Conservation (phyloP, 352 stramenopile species). For the Globisporangium megalacanthum region DNA sequence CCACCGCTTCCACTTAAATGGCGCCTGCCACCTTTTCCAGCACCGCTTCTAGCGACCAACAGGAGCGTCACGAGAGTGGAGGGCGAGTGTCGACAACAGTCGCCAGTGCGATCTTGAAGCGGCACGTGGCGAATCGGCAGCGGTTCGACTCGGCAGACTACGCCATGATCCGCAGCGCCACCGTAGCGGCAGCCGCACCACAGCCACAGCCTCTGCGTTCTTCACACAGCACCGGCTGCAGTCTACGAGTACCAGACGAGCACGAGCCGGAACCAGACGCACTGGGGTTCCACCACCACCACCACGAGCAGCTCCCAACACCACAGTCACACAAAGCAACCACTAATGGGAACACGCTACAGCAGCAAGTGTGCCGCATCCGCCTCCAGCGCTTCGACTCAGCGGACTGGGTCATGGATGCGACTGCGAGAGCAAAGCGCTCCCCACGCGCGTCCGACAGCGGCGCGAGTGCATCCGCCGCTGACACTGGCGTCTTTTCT, state of each 20-base stretch:
- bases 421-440: neutral
- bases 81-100: slow-evolving; percentile 16
- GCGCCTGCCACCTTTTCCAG: neutral
- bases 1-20: too few relatives aligned
- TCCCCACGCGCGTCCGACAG: slow-evolving; percentile 4
- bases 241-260: neutral
- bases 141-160: slow-evolving; percentile 77
- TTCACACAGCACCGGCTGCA: neutral
- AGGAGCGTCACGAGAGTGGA: neutral
- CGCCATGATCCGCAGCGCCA: slow-evolving; percentile 30
- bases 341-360: slow-evolving; percentile 9
- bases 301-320: neutral
- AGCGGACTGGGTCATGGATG: slow-evolving; percentile 58
- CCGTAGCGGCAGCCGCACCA: neutral
- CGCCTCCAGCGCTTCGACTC: slow-evolving; percentile 71
- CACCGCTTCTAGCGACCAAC: neutral
- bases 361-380: slow-evolving; percentile 44
- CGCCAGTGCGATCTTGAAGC: slow-evolving; percentile 45
- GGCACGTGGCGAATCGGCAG: slow-evolving; percentile 44
- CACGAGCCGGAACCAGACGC: slow-evolving; percentile 13
- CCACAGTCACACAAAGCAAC: neutral
- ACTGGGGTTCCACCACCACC: neutral
- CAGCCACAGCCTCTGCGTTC: neutral
- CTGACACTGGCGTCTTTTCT: neutral
- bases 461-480: neutral